Percentiles rank a stretch among this genome's conserved stretches.
These are phyloP conservation scores for Fusarium guadeloupense DNA, from an alignment of 2,329 filamentous ascomycete genomes.

Conservation along the genomic window DNA sequence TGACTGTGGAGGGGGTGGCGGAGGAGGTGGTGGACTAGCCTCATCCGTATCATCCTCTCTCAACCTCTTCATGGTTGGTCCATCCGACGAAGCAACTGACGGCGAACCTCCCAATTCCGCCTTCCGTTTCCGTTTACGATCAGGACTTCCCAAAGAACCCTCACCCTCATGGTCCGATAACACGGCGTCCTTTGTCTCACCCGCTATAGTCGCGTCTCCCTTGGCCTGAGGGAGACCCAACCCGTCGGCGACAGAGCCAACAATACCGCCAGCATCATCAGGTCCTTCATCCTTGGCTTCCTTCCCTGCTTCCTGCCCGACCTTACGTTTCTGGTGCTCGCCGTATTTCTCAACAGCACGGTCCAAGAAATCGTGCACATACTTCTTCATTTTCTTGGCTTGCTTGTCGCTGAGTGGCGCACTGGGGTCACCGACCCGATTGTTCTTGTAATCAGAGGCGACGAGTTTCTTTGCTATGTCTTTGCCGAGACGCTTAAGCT, in stretches of 20 bases:
- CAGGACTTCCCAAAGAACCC: conserved; percentile 57
- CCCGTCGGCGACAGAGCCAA: conserved; percentile 16
- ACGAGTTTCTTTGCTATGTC: conserved; percentile 88
- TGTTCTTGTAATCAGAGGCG: conserved; percentile 89
- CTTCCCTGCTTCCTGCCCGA: conserved; percentile 50
- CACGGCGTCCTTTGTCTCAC: conserved; percentile 49
- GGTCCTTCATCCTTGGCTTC: conserved; percentile 28
- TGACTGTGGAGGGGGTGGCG: conserved; percentile 57
- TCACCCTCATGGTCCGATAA: conserved; percentile 57
- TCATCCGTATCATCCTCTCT: conserved; percentile 57
- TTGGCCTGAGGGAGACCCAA: conserved; percentile 34
- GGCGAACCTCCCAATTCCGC: conserved; percentile 51
- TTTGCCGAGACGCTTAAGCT: conserved; percentile 69
- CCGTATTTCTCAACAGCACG: conserved; percentile 82
- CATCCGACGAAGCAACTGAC: conserved; percentile 62
- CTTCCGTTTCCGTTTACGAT: conserved; percentile 73
- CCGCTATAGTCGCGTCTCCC: conserved; percentile 30
- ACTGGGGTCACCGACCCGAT: conserved; percentile 83
- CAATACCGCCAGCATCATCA: conserved; percentile 7
- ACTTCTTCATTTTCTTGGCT: conserved; percentile 82
- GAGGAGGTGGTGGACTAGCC: conserved; percentile 56
- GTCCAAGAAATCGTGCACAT: conserved; percentile 86
- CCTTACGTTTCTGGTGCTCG: conserved; percentile 72
- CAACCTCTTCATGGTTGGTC: conserved; percentile 63
- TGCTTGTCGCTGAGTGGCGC: conserved; percentile 76